Percentiles rank a stretch among this genome's conserved stretches.
phyloP scores from a whole-genome alignment of 495 filamentous ascomycete genomes.

The Penicillium lagena region DNA sequence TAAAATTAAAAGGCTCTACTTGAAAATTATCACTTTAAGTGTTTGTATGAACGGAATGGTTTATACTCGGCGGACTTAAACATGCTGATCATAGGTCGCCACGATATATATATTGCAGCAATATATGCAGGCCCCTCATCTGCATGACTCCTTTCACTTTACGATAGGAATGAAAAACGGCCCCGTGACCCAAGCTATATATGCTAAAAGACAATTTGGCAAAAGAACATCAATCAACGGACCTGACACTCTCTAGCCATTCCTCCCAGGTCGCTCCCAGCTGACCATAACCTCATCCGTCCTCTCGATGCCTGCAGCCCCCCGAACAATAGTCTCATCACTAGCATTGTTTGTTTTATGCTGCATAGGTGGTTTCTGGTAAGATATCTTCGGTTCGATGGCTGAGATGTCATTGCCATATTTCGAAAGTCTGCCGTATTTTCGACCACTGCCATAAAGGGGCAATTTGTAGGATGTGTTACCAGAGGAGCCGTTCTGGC shows the following conservation, averaged over 20 bases:
- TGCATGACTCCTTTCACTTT: too few relatives aligned
- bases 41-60: too few relatives aligned
- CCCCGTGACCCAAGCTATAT: too few relatives aligned
- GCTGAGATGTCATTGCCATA: constrained; percentile 1
- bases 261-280: constrained; percentile 10
- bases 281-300: constrained; percentile 18
- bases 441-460: constrained; percentile 12
- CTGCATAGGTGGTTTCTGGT: constrained; percentile 2
- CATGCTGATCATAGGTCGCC: too few relatives aligned
- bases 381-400: not conserved
- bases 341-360: constrained; percentile 6
- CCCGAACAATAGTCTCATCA: constrained; percentile 15
- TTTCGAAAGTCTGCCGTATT: constrained; percentile 8
- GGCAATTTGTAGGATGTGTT: constrained; percentile 18
- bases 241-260: not conserved
- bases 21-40: too few relatives aligned
- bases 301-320: constrained; percentile 15
- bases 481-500: constrained; percentile 8
- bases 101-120: too few relatives aligned
- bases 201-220: too few relatives aligned
- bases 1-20: too few relatives aligned
- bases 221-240: too few relatives aligned
- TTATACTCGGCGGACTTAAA: too few relatives aligned
- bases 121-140: too few relatives aligned
- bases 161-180: too few relatives aligned